Evolutionary conservation across 768 basidiomycete species (phyloP), one percentile per base, ranked within the genome.

Genomic region (Leucosporidium scottii): DNA sequence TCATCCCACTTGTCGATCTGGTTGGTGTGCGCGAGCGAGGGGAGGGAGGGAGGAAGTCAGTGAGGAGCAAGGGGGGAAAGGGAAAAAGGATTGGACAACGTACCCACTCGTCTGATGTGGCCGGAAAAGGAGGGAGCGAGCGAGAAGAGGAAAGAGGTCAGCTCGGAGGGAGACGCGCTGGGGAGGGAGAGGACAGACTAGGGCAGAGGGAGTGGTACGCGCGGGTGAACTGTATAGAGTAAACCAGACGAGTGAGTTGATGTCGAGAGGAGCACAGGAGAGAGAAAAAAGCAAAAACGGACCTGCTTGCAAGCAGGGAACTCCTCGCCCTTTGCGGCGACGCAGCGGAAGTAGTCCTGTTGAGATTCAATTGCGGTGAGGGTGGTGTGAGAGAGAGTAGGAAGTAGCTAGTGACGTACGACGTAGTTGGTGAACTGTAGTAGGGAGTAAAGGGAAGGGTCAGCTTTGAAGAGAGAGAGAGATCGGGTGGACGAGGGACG

Each of bases 151-250:
- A 36, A 39, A 12, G n/a, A 4, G 4, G 18, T 57, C 31, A 34
- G 48, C 58, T 34, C 34, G 12, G 20, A 17, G 21, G 31, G 20
- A 36, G 21, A 10, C 17, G n/a, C 21, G 30, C 54, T 53, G 55
- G n/a, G n/a, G n/a, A 56, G 55, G 31, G 47, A 49, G 13, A 34
- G 27, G 28, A 87, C 92, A 79, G 75, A 97, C 96, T 97, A 71
- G 96, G 96, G 82, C 96, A 99, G 67, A 98, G 85, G 51, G 93
- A 92, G 82, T 91, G 84, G 83, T 92, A 99, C 34, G 90, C 90
- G 79, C 86, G 85, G 82, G 89, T 90, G 86, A 99, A 99, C 75
- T 75, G 67, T 27, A 31, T 12, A 21, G 30, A 48, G 34, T 4
- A 10, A 13, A 1, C 21, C 5, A 23, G 54, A 23, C 15, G 44